Conservation (phyloP, 176 grass and related monocot species). For the Oryza glumipatula region DNA sequence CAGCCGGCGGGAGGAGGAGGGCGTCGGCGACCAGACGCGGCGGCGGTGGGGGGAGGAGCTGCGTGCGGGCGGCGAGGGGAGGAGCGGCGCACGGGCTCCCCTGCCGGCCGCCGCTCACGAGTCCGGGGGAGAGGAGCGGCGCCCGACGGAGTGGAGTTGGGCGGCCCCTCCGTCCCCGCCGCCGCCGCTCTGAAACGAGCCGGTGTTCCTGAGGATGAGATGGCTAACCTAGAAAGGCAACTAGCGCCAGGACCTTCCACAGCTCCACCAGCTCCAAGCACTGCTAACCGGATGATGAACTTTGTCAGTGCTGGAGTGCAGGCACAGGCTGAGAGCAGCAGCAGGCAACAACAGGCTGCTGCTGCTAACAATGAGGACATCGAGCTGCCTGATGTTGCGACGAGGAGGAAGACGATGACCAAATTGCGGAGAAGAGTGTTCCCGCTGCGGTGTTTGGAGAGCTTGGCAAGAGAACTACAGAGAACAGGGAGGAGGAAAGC, state of each 20-base stretch:
- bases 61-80: no score
- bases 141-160: no score
- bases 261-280: constrained; percentile 41
- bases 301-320: constrained; percentile 86
- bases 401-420: constrained; percentile 73
- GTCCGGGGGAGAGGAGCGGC: no score
- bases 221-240: constrained; percentile 89
- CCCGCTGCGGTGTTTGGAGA: constrained; percentile 89
- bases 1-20: no score
- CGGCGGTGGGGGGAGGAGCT: no score
- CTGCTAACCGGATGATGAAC: constrained; percentile 56
- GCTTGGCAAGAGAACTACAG: constrained; percentile 63
- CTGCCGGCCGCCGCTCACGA: no score
- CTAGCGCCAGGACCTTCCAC: constrained; percentile 49
- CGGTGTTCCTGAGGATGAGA: constrained; percentile 78
- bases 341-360: constrained; percentile 12
- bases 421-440: constrained; percentile 69
- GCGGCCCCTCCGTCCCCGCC: no score
- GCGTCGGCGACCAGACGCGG: no score
- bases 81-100: no score
- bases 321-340: constrained; percentile 53
- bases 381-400: constrained; percentile 83
- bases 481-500: constrained; percentile 55
- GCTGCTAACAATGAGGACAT: constrained; percentile 82
- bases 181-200: constrained; percentile 60